Evolutionary conservation across 1,139 yeast species (phyloP), one percentile per base, ranked within the genome.

Genomic region (Suhomyces atakaporum): DNA sequence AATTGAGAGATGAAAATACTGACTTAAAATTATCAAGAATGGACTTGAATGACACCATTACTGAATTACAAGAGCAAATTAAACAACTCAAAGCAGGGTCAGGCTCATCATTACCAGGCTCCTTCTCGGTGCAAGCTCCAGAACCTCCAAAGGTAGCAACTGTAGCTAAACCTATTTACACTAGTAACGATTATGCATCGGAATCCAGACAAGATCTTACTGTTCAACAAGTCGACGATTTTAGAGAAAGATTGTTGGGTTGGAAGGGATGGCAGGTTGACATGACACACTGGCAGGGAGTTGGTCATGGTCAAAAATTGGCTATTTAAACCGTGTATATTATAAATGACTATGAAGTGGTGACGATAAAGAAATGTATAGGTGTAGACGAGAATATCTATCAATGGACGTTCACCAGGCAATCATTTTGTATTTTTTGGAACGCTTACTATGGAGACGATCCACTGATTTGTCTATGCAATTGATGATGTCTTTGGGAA

Each of bases 261-360:
- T 89, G 95, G 95, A 79, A 80, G 49, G 81, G 80, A 27, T 89
- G 94, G 92, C 88, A 84, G 53, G 77, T 87, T 3, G 95, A 89
- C 53, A 85, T 89, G 95, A 73, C 87, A 15, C 54, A 60, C 16
- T 89, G 97, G 97, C 73, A 12, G 3, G 42, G 34, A 5, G 25
- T 28, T 9, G 39, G 35, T 9, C 21, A 21, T 10, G 39, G 36
- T 19, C 39, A 31, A 24, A 35, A 35, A 22, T 25, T 39, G 12
- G 39, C 38, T 16, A 29, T 39, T 19, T 38, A 38, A 33, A 14
- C 18, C 23, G 20, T 32, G 39, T 36, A 36, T 25, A 35, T 31
- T 36, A 29, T 20, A 24, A 34, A 31, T 35, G 35, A 23, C 33
- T 31, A 36, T 36, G 28, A 27, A 27, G 27, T 25, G 23, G 27